Evolutionary conservation across 352 stramenopile species (phyloP), one percentile per base, ranked within the genome.

Genomic region (Globisporangium camurandrum): DNA sequence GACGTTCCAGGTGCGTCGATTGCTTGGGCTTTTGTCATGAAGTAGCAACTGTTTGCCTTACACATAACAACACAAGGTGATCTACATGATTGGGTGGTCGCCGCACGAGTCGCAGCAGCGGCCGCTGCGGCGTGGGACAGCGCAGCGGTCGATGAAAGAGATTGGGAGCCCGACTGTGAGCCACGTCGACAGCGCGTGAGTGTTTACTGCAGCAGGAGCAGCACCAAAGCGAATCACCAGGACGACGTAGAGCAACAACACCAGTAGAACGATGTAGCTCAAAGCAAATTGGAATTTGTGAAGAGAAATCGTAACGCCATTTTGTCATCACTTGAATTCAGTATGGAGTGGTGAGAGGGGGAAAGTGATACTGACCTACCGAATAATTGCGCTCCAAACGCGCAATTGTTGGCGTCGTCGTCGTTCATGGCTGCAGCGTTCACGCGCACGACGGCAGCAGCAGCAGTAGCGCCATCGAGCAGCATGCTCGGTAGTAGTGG

Each of bases 11-110:
- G 49, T 56, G 23, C 16, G 24, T 19, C 1, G 17, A 43, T 45
- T n/a, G 7, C 17, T 37, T 19, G 7, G 22, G 1, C n/a, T 42
- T 43, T 12, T 51, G 23, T 38, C 27, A 19, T 11, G n/a, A n/a
- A n/a, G n/a, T n/a, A n/a, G n/a, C n/a, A n/a, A n/a, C n/a, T n/a
- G n/a, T n/a, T n/a, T 38, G 11, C 33, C 36, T 24, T 19, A 17
- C 3, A 39, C 16, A 27, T 5, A 1, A 30, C 27, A 22, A 56
- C 2, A 30, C 27, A 22, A 56, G 49, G 71, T 94, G 27, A 96
- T 99, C 34, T 99, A 98, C 75, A 95, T 98, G 54, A 99, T 99
- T 67, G 96, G 96, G 39, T 99, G 96, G 96, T 95, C 91, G 37
- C 94, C 95, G 11, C 86, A 98, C 69, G 75, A 86, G 22, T 97